These are phyloP conservation scores for Sporodiniella umbellata DNA, from an alignment of 371 early-diverging fungal genomes.

Conservation along the genomic window DNA sequence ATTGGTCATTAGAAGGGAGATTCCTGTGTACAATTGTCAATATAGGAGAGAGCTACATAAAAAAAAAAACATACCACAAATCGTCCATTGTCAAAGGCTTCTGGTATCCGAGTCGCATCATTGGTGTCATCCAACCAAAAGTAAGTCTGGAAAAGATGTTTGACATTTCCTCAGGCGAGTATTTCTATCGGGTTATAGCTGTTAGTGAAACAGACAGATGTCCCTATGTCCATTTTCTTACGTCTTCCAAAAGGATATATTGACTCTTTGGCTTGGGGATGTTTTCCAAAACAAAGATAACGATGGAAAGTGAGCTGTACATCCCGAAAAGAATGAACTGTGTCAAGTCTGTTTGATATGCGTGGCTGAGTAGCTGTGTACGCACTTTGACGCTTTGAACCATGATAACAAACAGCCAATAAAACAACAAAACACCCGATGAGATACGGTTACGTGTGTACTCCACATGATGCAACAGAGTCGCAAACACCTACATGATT, in stretches of 20 bases:
- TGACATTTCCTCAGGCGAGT: slow-evolving; percentile 76
- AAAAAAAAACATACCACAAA: slow-evolving; percentile 66
- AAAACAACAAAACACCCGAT: slow-evolving; percentile 72
- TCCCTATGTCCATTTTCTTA: slow-evolving; percentile 1
- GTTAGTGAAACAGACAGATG: too few species aligned
- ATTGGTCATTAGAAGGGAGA: slow-evolving; percentile 61
- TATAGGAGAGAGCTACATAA: slow-evolving; percentile 1
- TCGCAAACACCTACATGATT: slow-evolving; percentile 45
- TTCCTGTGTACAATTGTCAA: slow-evolving; percentile 41
- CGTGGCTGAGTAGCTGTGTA: slow-evolving; percentile 45
- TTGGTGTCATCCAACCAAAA: slow-evolving; percentile 90
- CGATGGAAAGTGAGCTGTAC: slow-evolving; percentile 37
- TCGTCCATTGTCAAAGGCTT: slow-evolving; percentile 79
- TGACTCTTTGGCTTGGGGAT: slow-evolving; percentile 55
- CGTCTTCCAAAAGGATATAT: slow-evolving; percentile 57
- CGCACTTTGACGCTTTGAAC: slow-evolving; percentile 55
- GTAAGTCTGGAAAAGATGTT: slow-evolving; percentile 82
- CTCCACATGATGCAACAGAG: slow-evolving; percentile 63
- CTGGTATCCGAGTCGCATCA: slow-evolving; percentile 80
- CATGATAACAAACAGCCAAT: slow-evolving; percentile 67
- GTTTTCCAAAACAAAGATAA: slow-evolving; percentile 62
- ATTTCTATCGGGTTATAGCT: too few species aligned
- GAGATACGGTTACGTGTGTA: slow-evolving; percentile 63
- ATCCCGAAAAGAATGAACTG: slow-evolving; percentile 40
- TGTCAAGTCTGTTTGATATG: slow-evolving; percentile 24